A percentile compares a stretch with the other conserved stretches of the same genome.
phyloP scores from a whole-genome alignment of 768 basidiomycete genomes.

The Kwoniella europaea region DNA sequence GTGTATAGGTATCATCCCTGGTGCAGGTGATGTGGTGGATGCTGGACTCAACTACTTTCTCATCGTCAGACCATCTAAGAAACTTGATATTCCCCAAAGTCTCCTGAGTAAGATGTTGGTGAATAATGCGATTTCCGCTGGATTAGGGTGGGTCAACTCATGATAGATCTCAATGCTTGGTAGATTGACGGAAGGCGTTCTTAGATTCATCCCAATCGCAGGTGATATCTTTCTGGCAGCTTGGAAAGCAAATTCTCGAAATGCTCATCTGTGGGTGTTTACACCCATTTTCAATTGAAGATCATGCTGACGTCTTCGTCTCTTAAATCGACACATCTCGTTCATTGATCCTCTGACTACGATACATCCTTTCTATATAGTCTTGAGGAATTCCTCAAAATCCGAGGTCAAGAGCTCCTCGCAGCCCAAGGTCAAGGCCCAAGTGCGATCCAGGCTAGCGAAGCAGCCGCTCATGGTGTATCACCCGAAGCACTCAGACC shows the following conservation, averaged over 20 bases:
- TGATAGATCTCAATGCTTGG: too few species aligned
- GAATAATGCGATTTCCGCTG: slow-evolving; percentile 72
- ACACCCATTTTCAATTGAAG: not conserved
- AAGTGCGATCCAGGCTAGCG: slow-evolving; percentile 27
- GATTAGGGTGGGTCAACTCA: slow-evolving; percentile 62
- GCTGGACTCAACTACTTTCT: slow-evolving; percentile 67
- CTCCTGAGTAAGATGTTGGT: slow-evolving; percentile 74
- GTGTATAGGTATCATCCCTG: slow-evolving; percentile 48
- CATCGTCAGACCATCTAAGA: slow-evolving; percentile 73
- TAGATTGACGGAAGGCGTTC: not conserved
- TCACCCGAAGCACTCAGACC: slow-evolving; percentile 24
- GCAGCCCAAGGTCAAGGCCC: slow-evolving; percentile 43
- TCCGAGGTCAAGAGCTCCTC: slow-evolving; percentile 75
- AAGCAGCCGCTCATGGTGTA: slow-evolving; percentile 29
- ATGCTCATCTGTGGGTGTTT: slow-evolving; percentile 67
- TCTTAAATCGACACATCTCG: too few species aligned
- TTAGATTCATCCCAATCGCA: slow-evolving; percentile 66
- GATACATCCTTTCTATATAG: too few species aligned
- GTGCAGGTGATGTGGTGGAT: slow-evolving; percentile 53
- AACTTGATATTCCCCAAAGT: slow-evolving; percentile 74
- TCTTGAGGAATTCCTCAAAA: slow-evolving; percentile 74
- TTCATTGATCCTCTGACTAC: too few species aligned
- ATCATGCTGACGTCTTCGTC: too few species aligned
- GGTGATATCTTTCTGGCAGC: slow-evolving; percentile 78
- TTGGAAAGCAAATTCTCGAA: slow-evolving; percentile 87